These are phyloP conservation scores for Sporothrix protearum DNA, from an alignment of 2,329 filamentous ascomycete genomes.

Conservation along the genomic window DNA sequence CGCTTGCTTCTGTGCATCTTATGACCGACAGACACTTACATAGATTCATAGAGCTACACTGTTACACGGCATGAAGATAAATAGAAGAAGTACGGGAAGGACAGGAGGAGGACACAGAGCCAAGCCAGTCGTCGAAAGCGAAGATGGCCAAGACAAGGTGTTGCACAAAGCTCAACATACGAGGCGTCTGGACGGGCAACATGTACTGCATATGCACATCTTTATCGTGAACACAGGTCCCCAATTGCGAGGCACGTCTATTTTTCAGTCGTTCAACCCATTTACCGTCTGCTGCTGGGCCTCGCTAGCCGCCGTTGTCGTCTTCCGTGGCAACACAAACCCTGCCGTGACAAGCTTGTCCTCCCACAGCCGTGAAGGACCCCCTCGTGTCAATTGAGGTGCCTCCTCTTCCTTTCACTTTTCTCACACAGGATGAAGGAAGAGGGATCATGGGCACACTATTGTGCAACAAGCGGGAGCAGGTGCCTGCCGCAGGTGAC, in stretches of 20 bases:
- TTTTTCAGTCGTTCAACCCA: background rate
- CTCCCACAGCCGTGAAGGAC: background rate
- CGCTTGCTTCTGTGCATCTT: background rate
- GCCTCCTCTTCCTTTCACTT: background rate
- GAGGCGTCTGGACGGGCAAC: background rate
- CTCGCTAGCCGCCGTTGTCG: background rate
- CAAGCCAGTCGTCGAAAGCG: background rate
- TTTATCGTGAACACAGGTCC: background rate
- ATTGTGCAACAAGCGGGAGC: background rate
- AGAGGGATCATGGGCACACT: background rate
- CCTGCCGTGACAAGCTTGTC: background rate
- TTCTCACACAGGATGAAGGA: background rate
- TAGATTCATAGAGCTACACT: background rate
- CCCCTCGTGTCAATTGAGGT: background rate
- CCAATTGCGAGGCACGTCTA: background rate
- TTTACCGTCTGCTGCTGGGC: background rate
- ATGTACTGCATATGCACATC: background rate
- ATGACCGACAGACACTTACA: background rate
- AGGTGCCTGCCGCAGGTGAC: background rate
- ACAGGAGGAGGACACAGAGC: background rate
- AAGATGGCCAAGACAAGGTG: background rate
- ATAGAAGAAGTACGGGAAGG: background rate
- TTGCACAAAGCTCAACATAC: constrained; percentile 1
- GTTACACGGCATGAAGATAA: background rate
- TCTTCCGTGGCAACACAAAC: background rate